Percentiles rank a stretch among this genome's conserved stretches.
These are phyloP conservation scores for Didymella sp. DNA, from an alignment of 2,329 filamentous ascomycete genomes.

Conservation along the genomic window DNA sequence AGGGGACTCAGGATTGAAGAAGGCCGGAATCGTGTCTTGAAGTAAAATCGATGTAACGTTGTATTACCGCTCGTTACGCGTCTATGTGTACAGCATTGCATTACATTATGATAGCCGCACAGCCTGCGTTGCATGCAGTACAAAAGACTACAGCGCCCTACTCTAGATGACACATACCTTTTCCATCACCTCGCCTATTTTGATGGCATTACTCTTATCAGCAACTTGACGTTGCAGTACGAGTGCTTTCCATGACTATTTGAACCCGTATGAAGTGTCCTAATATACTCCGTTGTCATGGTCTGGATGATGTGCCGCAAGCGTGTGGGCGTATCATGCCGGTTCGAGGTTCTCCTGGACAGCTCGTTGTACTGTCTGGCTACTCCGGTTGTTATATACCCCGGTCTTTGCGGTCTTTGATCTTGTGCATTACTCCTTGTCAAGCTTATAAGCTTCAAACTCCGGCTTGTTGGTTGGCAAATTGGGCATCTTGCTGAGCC, in stretches of 20 bases:
- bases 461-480: constrained; percentile 12
- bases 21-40: not conserved
- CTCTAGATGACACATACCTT: not conserved
- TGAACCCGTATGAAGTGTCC: not conserved
- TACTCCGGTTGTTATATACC: not conserved
- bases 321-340: not conserved
- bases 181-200: not conserved
- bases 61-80: not conserved
- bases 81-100: not conserved
- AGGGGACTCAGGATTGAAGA: not conserved
- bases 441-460: not conserved
- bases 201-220: not conserved
- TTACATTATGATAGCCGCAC: not conserved
- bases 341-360: not conserved
- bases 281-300: not conserved
- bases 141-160: not conserved
- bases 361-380: not conserved
- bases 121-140: not conserved
- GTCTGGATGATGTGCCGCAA: not conserved
- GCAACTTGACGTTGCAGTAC: not conserved
- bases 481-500: constrained; percentile 4
- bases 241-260: not conserved
- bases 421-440: not conserved
- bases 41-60: not conserved
- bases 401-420: not conserved